phyloP scores from a whole-genome alignment of 2,329 filamentous ascomycete genomes.

The Neocucurbitaria cava region DNA sequence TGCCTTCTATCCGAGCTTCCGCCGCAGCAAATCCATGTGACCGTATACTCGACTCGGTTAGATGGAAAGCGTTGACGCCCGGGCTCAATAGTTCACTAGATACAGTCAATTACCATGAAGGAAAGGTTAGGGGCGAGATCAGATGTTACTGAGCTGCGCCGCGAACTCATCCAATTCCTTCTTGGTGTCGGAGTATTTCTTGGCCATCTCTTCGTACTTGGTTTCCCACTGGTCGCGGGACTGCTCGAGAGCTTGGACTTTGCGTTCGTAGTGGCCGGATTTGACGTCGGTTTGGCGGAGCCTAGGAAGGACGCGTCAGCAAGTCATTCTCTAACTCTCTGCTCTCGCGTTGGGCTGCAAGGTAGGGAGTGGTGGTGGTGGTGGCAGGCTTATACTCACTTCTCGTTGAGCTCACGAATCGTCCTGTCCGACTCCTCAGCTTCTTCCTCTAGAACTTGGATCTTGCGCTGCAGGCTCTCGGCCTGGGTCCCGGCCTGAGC shows the following conservation, averaged over 20 bases:
- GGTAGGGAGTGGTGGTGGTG: slow-evolving; percentile 3
- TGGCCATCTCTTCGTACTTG: slow-evolving; percentile 97
- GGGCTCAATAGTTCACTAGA: slow-evolving; percentile 32
- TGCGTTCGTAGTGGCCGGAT: slow-evolving; percentile 98
- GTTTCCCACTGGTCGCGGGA: slow-evolving; percentile 93
- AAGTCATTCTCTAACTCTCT: not conserved
- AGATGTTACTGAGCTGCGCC: slow-evolving; percentile 92
- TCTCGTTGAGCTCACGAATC: slow-evolving; percentile 96
- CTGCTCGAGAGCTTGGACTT: slow-evolving; percentile 94
- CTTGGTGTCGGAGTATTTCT: slow-evolving; percentile 83
- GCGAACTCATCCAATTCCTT: slow-evolving; percentile 93
- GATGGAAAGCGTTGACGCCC: slow-evolving; percentile 25
- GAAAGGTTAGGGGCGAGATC: slow-evolving; percentile 49
- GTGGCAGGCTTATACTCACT: slow-evolving; percentile 68
- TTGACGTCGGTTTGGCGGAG: slow-evolving; percentile 99
- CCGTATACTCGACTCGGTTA: slow-evolving; percentile 19
- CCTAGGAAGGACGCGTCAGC: slow-evolving; percentile 60
- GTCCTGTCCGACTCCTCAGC: slow-evolving; percentile 96
- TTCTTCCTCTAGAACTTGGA: slow-evolving; percentile 97
- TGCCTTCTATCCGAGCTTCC: slow-evolving; percentile 16
- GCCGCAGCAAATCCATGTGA: slow-evolving; percentile 18
- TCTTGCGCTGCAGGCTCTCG: slow-evolving; percentile 87
- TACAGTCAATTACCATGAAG: slow-evolving; percentile 41
- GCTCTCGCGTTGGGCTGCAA: not conserved
- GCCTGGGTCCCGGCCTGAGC: slow-evolving; percentile 85